Conservation (phyloP, 1,284 basidiomycete genomes). For the Trametes hirsuta region DNA sequence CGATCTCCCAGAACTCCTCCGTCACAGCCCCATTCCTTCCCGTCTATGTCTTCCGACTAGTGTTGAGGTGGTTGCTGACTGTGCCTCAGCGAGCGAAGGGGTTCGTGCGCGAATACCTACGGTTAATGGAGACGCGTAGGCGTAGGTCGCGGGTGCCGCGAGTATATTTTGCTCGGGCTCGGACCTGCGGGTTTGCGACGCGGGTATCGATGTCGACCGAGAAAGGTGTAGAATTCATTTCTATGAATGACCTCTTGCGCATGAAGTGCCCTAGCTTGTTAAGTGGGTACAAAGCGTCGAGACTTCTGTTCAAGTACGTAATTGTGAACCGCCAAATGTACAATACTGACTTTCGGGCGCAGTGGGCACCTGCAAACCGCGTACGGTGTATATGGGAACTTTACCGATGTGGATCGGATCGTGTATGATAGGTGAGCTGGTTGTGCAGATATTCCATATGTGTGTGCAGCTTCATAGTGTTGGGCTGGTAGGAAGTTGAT, state of each 20-base stretch:
- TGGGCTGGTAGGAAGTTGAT: constrained; percentile 50
- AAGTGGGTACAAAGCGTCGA: constrained; percentile 54
- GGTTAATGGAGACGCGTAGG: neutral
- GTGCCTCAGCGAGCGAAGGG: neutral
- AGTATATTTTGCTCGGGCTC: constrained; percentile 1
- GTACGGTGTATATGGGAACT: constrained; percentile 70
- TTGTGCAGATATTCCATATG: neutral
- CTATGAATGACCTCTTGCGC: constrained; percentile 57
- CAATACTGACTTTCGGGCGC: neutral
- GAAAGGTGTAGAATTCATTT: constrained; percentile 36
- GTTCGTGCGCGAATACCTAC: constrained; percentile 1
- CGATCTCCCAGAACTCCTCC: neutral
- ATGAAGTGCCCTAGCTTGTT: constrained; percentile 59
- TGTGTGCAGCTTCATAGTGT: neutral
- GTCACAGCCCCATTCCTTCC: constrained; percentile 1
- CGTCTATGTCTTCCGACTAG: constrained; percentile 2
- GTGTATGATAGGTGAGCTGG: constrained; percentile 62
- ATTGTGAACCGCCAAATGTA: neutral
- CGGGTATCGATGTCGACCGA: neutral
- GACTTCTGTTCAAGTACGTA: constrained; percentile 70
- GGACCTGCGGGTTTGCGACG: neutral
- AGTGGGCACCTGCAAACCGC: constrained; percentile 75
- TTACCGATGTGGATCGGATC: constrained; percentile 70
- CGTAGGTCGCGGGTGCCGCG: neutral
- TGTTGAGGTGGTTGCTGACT: constrained; percentile 5